Evolutionary conservation across 2,329 filamentous ascomycete genomes (phyloP).

Genomic region (Diatrype stigma): DNA sequence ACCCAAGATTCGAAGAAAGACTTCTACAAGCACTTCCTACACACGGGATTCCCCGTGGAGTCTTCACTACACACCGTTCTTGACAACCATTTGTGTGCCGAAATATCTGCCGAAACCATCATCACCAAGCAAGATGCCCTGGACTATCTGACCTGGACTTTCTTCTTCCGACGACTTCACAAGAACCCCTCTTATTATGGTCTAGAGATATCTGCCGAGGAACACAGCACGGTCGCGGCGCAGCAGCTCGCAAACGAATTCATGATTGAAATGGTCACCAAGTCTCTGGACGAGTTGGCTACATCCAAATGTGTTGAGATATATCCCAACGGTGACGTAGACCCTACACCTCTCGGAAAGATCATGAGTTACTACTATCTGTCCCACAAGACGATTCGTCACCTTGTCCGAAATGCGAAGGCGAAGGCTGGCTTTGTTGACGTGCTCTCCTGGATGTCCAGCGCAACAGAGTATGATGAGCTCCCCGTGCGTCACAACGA

Average conservation of each 20-base stretch:
- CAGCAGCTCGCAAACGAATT: slow-evolving; percentile 88
- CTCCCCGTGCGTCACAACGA: slow-evolving; percentile 97
- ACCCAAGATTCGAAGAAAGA: slow-evolving; percentile 97
- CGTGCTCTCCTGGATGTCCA: slow-evolving; percentile 86
- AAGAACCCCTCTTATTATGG: slow-evolving; percentile 99
- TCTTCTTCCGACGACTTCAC: slow-evolving; percentile 95
- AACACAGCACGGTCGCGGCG: slow-evolving; percentile 82
- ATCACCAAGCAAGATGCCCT: slow-evolving; percentile 93
- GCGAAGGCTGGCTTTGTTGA: slow-evolving; percentile 73
- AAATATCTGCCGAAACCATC: slow-evolving; percentile 90
- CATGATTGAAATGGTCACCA: slow-evolving; percentile 89
- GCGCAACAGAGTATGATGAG: slow-evolving; percentile 94
- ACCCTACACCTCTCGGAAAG: slow-evolving; percentile 86
- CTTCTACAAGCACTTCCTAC: slow-evolving; percentile 98
- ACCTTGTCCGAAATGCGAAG: slow-evolving; percentile 73
- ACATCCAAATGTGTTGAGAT: slow-evolving; percentile 80
- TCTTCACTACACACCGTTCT: slow-evolving; percentile 93
- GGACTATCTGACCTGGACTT: slow-evolving; percentile 98
- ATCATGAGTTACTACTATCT: slow-evolving; percentile 99
- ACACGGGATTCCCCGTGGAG: slow-evolving; percentile 96
- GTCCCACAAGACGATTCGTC: slow-evolving; percentile 89
- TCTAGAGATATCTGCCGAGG: slow-evolving; percentile 85
- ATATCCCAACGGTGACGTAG: slow-evolving; percentile 82
- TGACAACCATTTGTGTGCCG: slow-evolving; percentile 93
- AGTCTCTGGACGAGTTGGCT: slow-evolving; percentile 75